Base-by-base conservation (phyloP, 176 grass and related monocot genomes). In the Triticum dicoccoides region DNA sequence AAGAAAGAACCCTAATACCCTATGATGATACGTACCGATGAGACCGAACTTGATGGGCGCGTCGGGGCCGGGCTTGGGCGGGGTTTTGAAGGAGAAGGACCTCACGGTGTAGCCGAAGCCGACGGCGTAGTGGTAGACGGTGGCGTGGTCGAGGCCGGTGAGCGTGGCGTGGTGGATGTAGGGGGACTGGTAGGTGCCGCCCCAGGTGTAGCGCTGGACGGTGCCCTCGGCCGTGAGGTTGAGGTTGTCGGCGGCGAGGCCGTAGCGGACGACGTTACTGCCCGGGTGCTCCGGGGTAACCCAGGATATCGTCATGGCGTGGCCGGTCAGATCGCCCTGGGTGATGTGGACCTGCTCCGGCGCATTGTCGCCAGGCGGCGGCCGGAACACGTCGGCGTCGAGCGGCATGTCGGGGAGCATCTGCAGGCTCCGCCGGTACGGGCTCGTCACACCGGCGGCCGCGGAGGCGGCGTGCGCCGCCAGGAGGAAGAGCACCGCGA, bases 341-440 rank as follows among this genome's bases (percentile, higher is more conserved):
- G 92, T 94, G 47, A 94, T 91, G 86, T 94, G 89, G 33, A 94
- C 92, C 89, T 92, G 87, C 83, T 92, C 83, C 6, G 90, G 87
- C 9, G 89, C 92, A 62, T 94, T 94, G 70, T 52, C 11, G 0
- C 92, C 92, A 2, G 86, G 52, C 29, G 92, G 86, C 8, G 80
- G 83, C 13, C 80, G 86, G 86, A 94, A 94, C 17, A 91, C 92
- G 51, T 94, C 86, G 45, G 83, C 85, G 25, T 91, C 86, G 8
- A 89, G 24, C 33, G 86, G 86, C 83, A 89, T 88, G 65, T 42
- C 73, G 5, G 61, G 75, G 10, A 79, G 44, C 71, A 76, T 73
- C 79, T 37, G 24, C 18, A 61, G 62, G 65, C 81, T 79, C 42
- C 86, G 47, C 12, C 68, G 73, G 44, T 82, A 92, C 3, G 73